A percentile compares a stretch with the other conserved stretches of the same genome.
Conservation (phyloP, 2,329 filamentous ascomycete genomes). For the Neonectria coccinea region DNA sequence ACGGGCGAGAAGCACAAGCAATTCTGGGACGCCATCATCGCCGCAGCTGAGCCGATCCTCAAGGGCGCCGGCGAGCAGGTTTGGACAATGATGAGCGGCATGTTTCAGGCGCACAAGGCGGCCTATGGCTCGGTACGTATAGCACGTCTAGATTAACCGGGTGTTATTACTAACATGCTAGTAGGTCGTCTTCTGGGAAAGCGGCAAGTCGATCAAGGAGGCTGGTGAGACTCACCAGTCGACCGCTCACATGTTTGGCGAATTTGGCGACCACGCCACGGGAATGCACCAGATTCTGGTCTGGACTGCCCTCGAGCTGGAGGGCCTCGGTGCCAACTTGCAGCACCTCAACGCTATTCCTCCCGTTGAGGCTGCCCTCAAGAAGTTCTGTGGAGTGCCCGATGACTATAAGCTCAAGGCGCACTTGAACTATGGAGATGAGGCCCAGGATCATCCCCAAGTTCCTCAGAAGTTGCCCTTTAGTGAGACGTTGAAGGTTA, state of each 20-base stretch:
- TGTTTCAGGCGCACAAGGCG: slow-evolving; percentile 34
- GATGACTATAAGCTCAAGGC: slow-evolving; percentile 38
- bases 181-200: slow-evolving; percentile 44
- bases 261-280: slow-evolving; percentile 36
- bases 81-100: slow-evolving; percentile 35
- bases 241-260: slow-evolving; percentile 33
- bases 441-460: slow-evolving; percentile 36
- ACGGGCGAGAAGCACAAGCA: slow-evolving; percentile 41
- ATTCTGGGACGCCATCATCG: slow-evolving; percentile 39
- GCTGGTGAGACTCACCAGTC: slow-evolving; percentile 33
- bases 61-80: slow-evolving; percentile 31
- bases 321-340: slow-evolving; percentile 43
- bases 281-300: slow-evolving; percentile 41
- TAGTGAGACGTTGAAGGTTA: slow-evolving; percentile 39
- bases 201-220: slow-evolving; percentile 32
- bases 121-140: slow-evolving; percentile 43
- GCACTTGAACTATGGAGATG: slow-evolving; percentile 40
- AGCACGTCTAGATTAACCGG: no score
- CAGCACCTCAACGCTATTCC: slow-evolving; percentile 43
- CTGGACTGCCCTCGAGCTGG: slow-evolving; percentile 42
- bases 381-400: slow-evolving; percentile 35
- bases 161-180: not conserved
- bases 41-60: slow-evolving; percentile 33
- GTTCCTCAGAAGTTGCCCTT: slow-evolving; percentile 34
- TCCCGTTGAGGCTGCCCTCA: slow-evolving; percentile 37